Evolutionary conservation across 1,139 yeast species (phyloP), one percentile per base, ranked within the genome.

Genomic region (Nakaseomyces bracarensis): DNA sequence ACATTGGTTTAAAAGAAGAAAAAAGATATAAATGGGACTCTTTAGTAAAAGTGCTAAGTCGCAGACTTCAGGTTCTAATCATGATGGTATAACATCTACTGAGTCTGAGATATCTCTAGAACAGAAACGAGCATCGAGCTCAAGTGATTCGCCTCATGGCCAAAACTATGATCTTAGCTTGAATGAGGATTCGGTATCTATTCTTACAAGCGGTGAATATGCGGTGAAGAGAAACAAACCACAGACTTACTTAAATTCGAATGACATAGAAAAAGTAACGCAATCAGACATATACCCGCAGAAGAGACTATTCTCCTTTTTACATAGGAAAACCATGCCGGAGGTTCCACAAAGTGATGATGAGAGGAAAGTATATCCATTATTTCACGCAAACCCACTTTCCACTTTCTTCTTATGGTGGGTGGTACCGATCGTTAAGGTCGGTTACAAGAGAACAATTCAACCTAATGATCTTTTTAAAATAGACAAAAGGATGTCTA

Each of bases 361-460:
- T 3, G 81, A 78, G 48, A 59, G 84, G 43, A 57, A 51, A 18
- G 57, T 52, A 1, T 74, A 64, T 51, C 80, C 79, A 0, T 57
- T 62, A 41, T 51, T 56, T 35, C 57, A 53, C 33, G 54, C 68
- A 1, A 66, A 66, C 44, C 46, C 65, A 7, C 18, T 70, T 10
- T 67, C 67, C 15, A 58, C 55, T 38, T 40, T 66, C 2, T 71
- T 77, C 37, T 76, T 76, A 50, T 61, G 69, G 58, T 82, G 91
- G 91, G 66, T 79, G 33, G 47, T 63, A 14, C 83, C 85, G 0
- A 46, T 80, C 3, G 53, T 82, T 53, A 68, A 64, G 29, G 74
- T 72, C 3, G 94, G 94, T 1, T 83, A 82, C 56, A 70, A 70
- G 44, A 69, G 94, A 52, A 78, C 85, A 0, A 61, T 83, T 27